These are phyloP conservation scores for Amaranthus tricolor DNA, from an alignment of 179 eudicot species.

Conservation along the genomic window DNA sequence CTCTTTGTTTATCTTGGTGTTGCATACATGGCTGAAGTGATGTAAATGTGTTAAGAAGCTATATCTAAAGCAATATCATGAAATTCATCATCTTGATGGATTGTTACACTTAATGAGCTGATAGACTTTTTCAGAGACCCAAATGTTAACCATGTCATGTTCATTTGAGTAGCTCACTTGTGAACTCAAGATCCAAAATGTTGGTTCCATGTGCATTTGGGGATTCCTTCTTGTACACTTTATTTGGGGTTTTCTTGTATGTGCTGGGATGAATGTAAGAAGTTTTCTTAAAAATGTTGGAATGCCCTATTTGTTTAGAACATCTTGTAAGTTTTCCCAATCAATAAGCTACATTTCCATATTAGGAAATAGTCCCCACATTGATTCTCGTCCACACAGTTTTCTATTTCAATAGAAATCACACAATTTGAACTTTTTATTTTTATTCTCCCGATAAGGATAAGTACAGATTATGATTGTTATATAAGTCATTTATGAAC, in stretches of 20 bases:
- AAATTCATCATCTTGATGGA: not conserved
- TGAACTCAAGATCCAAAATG: not conserved
- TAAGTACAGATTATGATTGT: no score
- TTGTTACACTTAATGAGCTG: no score
- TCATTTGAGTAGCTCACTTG: not conserved
- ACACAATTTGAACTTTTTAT: no score
- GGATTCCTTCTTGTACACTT: not conserved
- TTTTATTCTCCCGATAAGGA: no score
- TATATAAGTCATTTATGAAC: no score
- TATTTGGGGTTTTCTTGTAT: not conserved
- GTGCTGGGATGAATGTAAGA: not conserved
- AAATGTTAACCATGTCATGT: no score
- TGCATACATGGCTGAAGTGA: not conserved
- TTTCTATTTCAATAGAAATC: no score
- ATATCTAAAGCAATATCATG: not conserved
- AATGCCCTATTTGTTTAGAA: not conserved
- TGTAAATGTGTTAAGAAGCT: not conserved
- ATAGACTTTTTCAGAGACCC: no score
- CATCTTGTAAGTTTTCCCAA: no score
- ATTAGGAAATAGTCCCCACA: no score
- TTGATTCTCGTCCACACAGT: no score
- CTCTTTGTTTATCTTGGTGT: not conserved
- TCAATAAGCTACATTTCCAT: no score
- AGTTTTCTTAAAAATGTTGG: not conserved
- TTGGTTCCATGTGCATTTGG: not conserved